A percentile compares a stretch with the other conserved stretches of the same genome.
These are phyloP conservation scores for Aphanomyces astaci DNA, from an alignment of 352 stramenopile genomes.

Conservation along the genomic window DNA sequence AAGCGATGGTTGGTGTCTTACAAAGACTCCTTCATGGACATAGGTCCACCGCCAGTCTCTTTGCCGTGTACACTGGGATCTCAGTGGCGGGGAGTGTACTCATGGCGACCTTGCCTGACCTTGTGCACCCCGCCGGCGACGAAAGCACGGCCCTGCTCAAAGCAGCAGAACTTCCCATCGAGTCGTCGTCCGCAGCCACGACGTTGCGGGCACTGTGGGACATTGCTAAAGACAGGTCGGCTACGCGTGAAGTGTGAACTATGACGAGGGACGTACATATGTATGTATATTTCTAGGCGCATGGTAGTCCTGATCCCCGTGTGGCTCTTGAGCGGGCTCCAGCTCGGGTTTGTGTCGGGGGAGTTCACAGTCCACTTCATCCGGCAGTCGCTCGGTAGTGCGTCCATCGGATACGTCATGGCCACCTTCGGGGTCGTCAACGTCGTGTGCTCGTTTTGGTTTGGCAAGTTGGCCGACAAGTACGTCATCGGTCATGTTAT, in stretches of 20 bases:
- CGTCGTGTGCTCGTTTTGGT: conserved; percentile 3
- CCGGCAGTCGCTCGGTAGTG: conserved; percentile 1
- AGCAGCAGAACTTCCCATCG: too few species aligned
- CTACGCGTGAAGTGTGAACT: too few species aligned
- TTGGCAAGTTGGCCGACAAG: background rate
- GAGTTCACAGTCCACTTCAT: background rate
- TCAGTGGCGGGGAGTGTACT: background rate
- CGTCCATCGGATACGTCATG: conserved; percentile 16
- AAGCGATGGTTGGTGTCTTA: too few species aligned
- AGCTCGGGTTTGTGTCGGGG: background rate
- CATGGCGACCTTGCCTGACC: background rate
- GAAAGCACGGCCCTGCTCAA: background rate
- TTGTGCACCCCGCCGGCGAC: background rate
- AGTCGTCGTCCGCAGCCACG: background rate
- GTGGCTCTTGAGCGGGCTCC: conserved; percentile 5
- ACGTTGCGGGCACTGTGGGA: background rate
- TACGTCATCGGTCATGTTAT: too few species aligned
- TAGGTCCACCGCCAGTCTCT: too few species aligned
- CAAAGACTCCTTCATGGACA: too few species aligned
- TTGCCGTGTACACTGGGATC: background rate
- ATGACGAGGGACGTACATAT: too few species aligned
- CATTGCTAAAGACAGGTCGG: conserved; percentile 1
- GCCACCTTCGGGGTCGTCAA: background rate
- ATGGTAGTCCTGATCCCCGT: background rate
- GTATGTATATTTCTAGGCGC: background rate